Conservation (phyloP, 2,329 filamentous ascomycete genomes). For the Phialocephala subalpina region DNA sequence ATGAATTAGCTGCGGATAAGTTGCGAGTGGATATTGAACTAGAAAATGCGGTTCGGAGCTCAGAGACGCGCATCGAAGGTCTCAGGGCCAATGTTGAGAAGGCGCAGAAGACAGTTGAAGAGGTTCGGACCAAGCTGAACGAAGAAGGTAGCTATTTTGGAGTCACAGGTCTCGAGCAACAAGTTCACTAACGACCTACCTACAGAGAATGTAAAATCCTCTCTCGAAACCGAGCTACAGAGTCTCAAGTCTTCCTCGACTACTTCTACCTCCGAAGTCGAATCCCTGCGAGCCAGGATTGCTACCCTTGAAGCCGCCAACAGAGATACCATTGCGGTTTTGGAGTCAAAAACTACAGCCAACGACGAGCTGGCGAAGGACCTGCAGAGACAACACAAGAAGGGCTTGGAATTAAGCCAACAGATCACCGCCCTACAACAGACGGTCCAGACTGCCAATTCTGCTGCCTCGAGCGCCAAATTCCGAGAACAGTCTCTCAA, state of each 20-base stretch:
- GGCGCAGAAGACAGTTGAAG: constrained; percentile 82
- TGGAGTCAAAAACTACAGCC: constrained; percentile 88
- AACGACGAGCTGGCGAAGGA: constrained; percentile 89
- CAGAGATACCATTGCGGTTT: constrained; percentile 85
- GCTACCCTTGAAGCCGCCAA: constrained; percentile 89
- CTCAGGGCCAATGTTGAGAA: constrained; percentile 86
- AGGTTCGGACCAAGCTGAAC: constrained; percentile 81
- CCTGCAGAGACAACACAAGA: constrained; percentile 87
- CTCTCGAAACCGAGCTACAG: constrained; percentile 84
- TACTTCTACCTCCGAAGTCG: constrained; percentile 77
- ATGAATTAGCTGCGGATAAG: constrained; percentile 86
- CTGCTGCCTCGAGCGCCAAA: constrained; percentile 80
- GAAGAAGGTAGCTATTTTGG: constrained; percentile 71
- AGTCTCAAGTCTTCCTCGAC: constrained; percentile 77
- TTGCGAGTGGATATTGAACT: constrained; percentile 90
- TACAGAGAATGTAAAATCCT: constrained; percentile 78
- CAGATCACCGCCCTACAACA: constrained; percentile 86
- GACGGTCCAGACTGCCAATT: constrained; percentile 81
- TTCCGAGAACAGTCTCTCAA: constrained; percentile 91
- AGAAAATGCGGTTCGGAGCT: constrained; percentile 85
- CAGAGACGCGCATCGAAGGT: constrained; percentile 82
- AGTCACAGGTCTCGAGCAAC: neutral
- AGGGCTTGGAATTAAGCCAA: constrained; percentile 82
- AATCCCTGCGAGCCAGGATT: constrained; percentile 83
- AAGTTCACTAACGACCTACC: constrained; percentile 26